Conservation (phyloP, 179 eudicot genomes). For the Corrigiola litoralis region DNA sequence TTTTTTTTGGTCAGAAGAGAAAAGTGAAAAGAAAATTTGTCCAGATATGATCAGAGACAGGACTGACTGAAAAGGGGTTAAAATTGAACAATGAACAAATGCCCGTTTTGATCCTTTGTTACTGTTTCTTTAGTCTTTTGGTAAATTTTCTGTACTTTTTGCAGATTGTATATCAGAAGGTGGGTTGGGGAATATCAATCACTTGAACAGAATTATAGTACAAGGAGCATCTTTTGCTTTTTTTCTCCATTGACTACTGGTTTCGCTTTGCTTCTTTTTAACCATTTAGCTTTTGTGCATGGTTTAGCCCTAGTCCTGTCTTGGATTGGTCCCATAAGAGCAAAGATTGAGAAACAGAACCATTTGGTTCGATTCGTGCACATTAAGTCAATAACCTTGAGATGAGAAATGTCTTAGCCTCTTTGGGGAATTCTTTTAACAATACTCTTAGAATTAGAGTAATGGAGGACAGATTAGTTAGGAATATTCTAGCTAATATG, state of each 20-base stretch:
- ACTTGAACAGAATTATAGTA: constrained; percentile 20
- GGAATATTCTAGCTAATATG: too few relatives aligned
- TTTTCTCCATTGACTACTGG: neutral
- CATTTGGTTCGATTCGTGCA: too few relatives aligned
- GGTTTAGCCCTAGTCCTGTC: too few relatives aligned
- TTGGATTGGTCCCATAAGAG: too few relatives aligned
- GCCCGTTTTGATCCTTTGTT: constrained; percentile 13
- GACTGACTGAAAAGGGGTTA: neutral
- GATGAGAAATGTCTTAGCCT: too few relatives aligned
- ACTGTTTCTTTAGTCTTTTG: constrained; percentile 17
- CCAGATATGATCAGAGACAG: constrained; percentile 9
- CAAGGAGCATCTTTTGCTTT: constrained; percentile 18
- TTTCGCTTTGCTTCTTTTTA: neutral
- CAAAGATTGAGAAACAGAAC: too few relatives aligned
- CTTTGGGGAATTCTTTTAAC: too few relatives aligned
- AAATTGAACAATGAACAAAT: constrained; percentile 5
- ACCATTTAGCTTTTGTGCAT: too few relatives aligned
- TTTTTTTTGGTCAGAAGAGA: neutral
- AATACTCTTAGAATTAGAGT: too few relatives aligned
- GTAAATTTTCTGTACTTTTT: constrained; percentile 24
- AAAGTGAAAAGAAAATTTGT: constrained; percentile 11
- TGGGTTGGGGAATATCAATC: constrained; percentile 13
- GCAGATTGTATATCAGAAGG: constrained; percentile 5
- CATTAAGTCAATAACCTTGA: too few relatives aligned
- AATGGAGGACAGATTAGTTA: too few relatives aligned